Conservation (phyloP, 2,329 filamentous ascomycete genomes). For the Aspergillus awamori region DNA sequence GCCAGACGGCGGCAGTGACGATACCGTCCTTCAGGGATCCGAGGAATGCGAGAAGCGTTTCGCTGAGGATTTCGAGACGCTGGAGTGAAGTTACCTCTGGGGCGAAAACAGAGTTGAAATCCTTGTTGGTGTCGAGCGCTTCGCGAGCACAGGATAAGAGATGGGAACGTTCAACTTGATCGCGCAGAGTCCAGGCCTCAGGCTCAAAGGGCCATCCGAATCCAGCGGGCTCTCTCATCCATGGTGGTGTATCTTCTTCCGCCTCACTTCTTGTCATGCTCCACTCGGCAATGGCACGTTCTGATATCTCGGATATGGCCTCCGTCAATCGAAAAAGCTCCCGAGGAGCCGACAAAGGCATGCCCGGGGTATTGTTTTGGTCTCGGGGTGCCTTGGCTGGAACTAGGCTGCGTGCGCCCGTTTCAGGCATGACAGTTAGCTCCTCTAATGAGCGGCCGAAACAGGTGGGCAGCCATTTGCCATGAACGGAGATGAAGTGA, state of each 20-base stretch:
- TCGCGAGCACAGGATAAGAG: constrained; percentile 55
- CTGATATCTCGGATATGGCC: constrained; percentile 65
- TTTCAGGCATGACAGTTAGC: constrained; percentile 80
- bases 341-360: constrained; percentile 75
- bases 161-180: constrained; percentile 45
- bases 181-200: constrained; percentile 51
- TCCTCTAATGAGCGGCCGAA: constrained; percentile 88
- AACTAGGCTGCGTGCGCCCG: constrained; percentile 70
- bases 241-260: constrained; percentile 47
- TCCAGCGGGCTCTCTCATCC: constrained; percentile 51
- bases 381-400: constrained; percentile 28
- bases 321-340: constrained; percentile 91
- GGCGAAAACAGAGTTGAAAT: constrained; percentile 64
- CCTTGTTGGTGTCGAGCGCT: constrained; percentile 71
- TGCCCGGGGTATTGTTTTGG: constrained; percentile 44
- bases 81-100: constrained; percentile 65
- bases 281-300: constrained; percentile 64
- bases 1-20: constrained; percentile 71
- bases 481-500: constrained; percentile 84
- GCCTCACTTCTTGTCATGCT: constrained; percentile 56
- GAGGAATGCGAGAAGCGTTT: constrained; percentile 74
- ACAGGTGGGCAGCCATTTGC: constrained; percentile 76
- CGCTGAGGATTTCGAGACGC: constrained; percentile 73
- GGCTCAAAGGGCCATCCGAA: constrained; percentile 62
- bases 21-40: constrained; percentile 76